These are phyloP conservation scores for Hirschfeldia incana DNA, from an alignment of 345 rosid species.

Conservation along the genomic window DNA sequence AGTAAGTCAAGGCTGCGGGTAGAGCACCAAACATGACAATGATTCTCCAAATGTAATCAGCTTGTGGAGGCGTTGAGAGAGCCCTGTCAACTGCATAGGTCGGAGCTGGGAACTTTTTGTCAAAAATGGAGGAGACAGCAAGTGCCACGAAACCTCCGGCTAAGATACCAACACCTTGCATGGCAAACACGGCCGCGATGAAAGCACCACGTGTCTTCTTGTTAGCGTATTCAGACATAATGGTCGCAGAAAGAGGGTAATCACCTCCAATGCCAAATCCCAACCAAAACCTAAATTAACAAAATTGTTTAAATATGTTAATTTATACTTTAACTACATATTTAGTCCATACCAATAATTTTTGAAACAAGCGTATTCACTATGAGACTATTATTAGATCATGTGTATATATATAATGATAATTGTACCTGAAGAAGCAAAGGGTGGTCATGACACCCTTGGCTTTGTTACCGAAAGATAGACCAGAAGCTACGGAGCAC, in stretches of 20 bases:
- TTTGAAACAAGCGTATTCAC: not conserved
- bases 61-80: not conserved
- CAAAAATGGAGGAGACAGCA: not conserved
- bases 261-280: not conserved
- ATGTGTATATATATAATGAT: not conserved
- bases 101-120: not conserved
- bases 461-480: conserved; percentile 33
- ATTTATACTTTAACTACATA: too few species aligned
- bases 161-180: not conserved
- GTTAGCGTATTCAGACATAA: not conserved
- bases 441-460: conserved; percentile 44
- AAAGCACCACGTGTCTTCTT: not conserved
- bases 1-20: not conserved
- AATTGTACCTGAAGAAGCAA: conserved; percentile 41
- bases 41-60: not conserved
- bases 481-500: conserved; percentile 40
- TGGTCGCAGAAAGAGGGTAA: not conserved
- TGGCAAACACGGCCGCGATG: not conserved
- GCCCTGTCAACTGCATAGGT: not conserved
- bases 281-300: not conserved
- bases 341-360: too few species aligned
- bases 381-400: not conserved
- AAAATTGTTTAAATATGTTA: too few species aligned
- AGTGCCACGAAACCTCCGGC: conserved; percentile 1
- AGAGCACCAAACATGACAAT: not conserved